These are phyloP conservation scores for Datisca glomerata DNA, from an alignment of 306 rosid genomes.

Conservation along the genomic window DNA sequence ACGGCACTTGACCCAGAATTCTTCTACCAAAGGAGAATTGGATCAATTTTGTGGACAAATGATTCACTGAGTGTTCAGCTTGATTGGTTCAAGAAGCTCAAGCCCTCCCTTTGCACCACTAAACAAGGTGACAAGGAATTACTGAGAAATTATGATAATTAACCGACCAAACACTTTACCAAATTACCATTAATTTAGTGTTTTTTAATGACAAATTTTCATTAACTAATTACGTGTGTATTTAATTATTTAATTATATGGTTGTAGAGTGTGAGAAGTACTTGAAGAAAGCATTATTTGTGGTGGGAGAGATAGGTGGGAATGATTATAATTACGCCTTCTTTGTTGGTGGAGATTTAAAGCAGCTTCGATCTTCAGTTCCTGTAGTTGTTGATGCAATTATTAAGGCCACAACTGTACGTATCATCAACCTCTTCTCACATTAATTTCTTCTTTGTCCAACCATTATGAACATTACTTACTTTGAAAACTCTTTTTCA, in stretches of 20 bases:
- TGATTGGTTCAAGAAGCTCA: slow-evolving; percentile 56
- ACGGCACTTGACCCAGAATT: slow-evolving; percentile 47
- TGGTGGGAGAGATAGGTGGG: slow-evolving; percentile 79
- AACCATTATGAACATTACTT: no score
- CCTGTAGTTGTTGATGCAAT: slow-evolving; percentile 38
- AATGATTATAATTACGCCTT: slow-evolving; percentile 56
- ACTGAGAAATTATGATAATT: no score
- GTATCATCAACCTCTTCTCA: slow-evolving; percentile 1
- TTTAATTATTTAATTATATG: not conserved
- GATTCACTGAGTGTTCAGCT: slow-evolving; percentile 45
- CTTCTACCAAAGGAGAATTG: slow-evolving; percentile 22
- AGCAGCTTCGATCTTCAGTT: slow-evolving; percentile 28
- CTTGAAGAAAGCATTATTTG: slow-evolving; percentile 43
- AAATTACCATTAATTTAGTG: no score
- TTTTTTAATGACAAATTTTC: no score
- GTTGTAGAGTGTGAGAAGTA: slow-evolving; percentile 39
- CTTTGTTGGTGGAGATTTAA: slow-evolving; percentile 25
- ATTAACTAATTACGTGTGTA: no score
- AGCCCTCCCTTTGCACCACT: slow-evolving; percentile 41
- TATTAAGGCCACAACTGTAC: slow-evolving; percentile 28
- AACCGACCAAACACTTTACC: no score
- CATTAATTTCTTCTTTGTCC: no score
- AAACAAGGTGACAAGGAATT: slow-evolving; percentile 33
- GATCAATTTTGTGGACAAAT: slow-evolving; percentile 31
- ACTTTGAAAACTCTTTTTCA: no score